These are phyloP conservation scores for Podila clonocystis DNA, from an alignment of 192 early-diverging fungal genomes.

Conservation along the genomic window DNA sequence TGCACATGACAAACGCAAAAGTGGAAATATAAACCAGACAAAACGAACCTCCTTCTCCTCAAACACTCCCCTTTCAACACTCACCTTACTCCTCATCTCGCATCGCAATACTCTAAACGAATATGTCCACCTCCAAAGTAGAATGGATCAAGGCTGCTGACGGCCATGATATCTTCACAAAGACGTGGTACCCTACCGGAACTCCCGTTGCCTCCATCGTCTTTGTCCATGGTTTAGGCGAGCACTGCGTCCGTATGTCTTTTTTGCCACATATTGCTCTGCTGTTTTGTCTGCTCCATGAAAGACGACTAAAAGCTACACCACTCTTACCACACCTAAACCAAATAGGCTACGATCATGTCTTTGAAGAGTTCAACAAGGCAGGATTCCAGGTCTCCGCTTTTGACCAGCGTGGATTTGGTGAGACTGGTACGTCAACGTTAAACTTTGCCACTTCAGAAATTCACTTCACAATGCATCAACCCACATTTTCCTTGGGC, in stretches of 20 bases:
- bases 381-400: conserved; percentile 62
- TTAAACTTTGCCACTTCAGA: not conserved
- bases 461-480: not conserved
- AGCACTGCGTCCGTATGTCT: conserved; percentile 55
- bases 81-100: not conserved
- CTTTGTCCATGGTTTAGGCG: conserved; percentile 63
- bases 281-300: not conserved
- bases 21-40: no score
- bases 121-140: conserved; percentile 33
- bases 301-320: no score
- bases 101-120: not conserved
- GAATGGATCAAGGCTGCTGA: conserved; percentile 58
- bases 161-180: conserved; percentile 58
- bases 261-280: not conserved
- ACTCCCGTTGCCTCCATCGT: conserved; percentile 51
- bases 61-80: not conserved
- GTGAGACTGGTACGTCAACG: conserved; percentile 55
- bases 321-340: not conserved
- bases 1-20: no score
- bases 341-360: conserved; percentile 58
- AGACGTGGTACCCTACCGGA: conserved; percentile 54
- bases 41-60: not conserved
- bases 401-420: conserved; percentile 75
- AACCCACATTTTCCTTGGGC: not conserved
- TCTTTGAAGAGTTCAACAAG: conserved; percentile 61